phyloP scores from a whole-genome alignment of 1,284 basidiomycete species.

The Thecaphora frezii region DNA sequence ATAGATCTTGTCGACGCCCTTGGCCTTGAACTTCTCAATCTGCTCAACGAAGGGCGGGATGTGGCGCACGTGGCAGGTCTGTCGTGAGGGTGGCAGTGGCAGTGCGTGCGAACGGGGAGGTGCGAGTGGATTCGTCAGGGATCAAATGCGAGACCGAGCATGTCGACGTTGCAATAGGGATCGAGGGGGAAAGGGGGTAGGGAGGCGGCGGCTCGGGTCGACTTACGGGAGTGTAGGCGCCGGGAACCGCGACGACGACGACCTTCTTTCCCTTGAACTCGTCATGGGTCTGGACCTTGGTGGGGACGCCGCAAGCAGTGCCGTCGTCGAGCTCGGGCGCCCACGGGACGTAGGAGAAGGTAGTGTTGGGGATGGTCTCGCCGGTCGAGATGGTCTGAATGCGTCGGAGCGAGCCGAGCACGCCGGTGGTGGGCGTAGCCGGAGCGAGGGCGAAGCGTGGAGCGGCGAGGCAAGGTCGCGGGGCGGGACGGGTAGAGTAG shows the following conservation, averaged over 20 bases:
- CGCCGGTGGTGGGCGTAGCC: neutral
- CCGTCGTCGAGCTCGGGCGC: constrained; percentile 68
- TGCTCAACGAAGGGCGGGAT: constrained; percentile 71
- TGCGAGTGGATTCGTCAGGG: neutral
- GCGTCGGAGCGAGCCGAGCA: neutral
- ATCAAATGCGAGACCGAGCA: no score
- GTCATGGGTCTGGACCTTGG: constrained; percentile 63
- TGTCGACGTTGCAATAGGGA: neutral
- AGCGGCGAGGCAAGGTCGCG: neutral
- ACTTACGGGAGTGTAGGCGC: constrained; percentile 63
- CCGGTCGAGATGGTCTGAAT: constrained; percentile 60
- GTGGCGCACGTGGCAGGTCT: constrained; percentile 56
- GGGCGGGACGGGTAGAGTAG: neutral
- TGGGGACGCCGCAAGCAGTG: constrained; percentile 56
- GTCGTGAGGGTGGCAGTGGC: neutral
- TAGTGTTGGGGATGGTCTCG: constrained; percentile 68
- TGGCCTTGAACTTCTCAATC: constrained; percentile 70
- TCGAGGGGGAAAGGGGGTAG: neutral
- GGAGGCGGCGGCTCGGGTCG: no score
- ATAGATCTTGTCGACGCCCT: constrained; percentile 70
- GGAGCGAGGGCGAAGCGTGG: neutral
- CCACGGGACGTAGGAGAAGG: constrained; percentile 70
- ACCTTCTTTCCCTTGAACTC: constrained; percentile 82
- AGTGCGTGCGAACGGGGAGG: neutral
- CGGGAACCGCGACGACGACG: constrained; percentile 74